These are phyloP conservation scores for Gaeumannomyces sp. DNA, from an alignment of 2,329 filamentous ascomycete species.

Conservation along the genomic window DNA sequence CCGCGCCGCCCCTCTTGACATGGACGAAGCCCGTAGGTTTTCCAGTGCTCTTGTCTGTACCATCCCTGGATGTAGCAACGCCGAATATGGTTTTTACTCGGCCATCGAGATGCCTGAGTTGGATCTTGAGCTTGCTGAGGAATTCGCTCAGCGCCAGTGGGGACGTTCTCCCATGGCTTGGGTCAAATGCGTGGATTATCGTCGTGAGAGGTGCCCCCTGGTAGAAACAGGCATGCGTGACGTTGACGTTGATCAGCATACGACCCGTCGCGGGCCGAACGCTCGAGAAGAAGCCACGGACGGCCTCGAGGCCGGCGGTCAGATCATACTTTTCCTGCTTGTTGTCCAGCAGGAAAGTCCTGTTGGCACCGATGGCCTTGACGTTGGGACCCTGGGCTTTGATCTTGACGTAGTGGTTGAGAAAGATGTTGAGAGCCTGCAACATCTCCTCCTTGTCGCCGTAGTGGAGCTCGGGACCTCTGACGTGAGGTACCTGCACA, in stretches of 20 bases:
- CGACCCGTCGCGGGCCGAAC: constrained; percentile 47
- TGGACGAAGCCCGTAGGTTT: too few species aligned
- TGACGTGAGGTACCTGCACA: constrained; percentile 23
- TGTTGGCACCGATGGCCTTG: constrained; percentile 24
- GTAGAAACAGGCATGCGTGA: constrained; percentile 39
- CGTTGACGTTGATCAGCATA: constrained; percentile 49
- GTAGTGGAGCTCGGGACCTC: constrained; percentile 17
- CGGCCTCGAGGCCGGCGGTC: constrained; percentile 22
- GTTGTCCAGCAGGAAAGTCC: constrained; percentile 20
- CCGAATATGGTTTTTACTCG: too few species aligned
- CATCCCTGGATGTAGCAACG: too few species aligned
- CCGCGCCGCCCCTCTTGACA: too few species aligned
- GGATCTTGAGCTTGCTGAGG: constrained; percentile 29
- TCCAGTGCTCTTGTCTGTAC: too few species aligned
- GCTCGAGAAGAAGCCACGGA: constrained; percentile 52
- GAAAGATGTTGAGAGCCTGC: constrained; percentile 67
- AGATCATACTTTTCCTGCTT: constrained; percentile 17
- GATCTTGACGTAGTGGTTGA: constrained; percentile 34
- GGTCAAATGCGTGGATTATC: constrained; percentile 13
- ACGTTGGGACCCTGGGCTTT: constrained; percentile 11
- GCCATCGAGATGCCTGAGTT: constrained; percentile 30
- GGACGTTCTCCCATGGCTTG: not conserved
- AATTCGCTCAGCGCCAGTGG: constrained; percentile 26
- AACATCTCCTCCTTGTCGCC: constrained; percentile 38
- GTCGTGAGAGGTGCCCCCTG: constrained; percentile 18